Conservation (phyloP, 345 rosid species). For the Conringia planisiliqua region DNA sequence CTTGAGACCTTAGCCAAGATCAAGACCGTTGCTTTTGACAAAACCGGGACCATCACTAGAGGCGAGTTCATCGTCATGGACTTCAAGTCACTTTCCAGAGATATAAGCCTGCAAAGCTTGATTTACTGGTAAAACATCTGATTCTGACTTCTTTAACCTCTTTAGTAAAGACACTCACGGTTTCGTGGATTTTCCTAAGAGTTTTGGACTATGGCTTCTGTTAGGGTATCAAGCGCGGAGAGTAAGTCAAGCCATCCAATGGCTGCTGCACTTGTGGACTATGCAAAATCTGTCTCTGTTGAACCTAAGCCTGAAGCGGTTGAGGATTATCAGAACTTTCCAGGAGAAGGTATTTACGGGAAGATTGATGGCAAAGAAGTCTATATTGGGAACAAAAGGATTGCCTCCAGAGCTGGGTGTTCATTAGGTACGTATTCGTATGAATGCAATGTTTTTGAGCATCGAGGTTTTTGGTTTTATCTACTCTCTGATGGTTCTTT, state of each 20-base stretch:
- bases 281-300: conserved; percentile 52
- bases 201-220: neutral
- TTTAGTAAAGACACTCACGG: neutral
- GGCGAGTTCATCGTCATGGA: conserved; percentile 82
- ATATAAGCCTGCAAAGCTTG: conserved; percentile 43
- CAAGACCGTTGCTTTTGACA: conserved; percentile 72
- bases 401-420: conserved; percentile 60
- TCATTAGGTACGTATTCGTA: conserved; percentile 44
- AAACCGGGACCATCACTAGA: conserved; percentile 86
- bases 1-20: conserved; percentile 79
- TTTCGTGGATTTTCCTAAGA: neutral
- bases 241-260: conserved; percentile 93
- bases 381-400: conserved; percentile 69
- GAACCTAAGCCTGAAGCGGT: conserved; percentile 77
- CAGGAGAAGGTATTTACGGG: conserved; percentile 88
- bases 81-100: conserved; percentile 45
- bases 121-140: conserved; percentile 56
- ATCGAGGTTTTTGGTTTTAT: neutral
- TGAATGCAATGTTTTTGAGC: neutral
- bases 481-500: neutral
- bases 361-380: conserved; percentile 62
- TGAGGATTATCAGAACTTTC: conserved; percentile 59
- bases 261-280: conserved; percentile 71
- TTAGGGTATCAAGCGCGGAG: conserved; percentile 89
- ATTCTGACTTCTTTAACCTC: neutral